A percentile compares a stretch with the other conserved stretches of the same genome.
Evolutionary conservation across 805 yeast genomes (phyloP).

Genomic region (Scheffersomyces stipitis): DNA sequence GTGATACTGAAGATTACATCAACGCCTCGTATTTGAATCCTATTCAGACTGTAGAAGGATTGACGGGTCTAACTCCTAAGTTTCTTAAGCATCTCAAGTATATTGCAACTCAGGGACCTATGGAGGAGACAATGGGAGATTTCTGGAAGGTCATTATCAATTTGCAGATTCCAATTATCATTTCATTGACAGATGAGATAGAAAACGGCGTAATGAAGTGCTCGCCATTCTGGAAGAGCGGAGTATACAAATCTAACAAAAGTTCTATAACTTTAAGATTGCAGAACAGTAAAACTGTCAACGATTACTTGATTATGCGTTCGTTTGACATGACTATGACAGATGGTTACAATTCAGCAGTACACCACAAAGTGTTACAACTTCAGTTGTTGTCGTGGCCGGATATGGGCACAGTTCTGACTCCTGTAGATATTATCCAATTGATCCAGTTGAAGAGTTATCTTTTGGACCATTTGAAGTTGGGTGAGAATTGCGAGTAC

Average conservation of each 20-base stretch:
- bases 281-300: constrained; percentile 1
- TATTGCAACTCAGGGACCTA: constrained; percentile 92
- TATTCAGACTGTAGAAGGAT: constrained; percentile 8
- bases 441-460: constrained; percentile 33
- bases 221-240: constrained; percentile 70
- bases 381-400: constrained; percentile 81
- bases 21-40: constrained; percentile 74
- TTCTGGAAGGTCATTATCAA: constrained; percentile 79
- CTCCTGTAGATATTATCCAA: constrained; percentile 56
- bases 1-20: constrained; percentile 55
- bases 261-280: constrained; percentile 22
- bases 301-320: constrained; percentile 13
- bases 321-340: constrained; percentile 13
- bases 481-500: constrained; percentile 3
- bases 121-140: constrained; percentile 69
- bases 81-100: constrained; percentile 18
- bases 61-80: constrained; percentile 7
- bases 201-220: constrained; percentile 85
- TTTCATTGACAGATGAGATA: constrained; percentile 71
- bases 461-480: constrained; percentile 9
- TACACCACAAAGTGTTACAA: constrained; percentile 57
- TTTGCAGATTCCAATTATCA: constrained; percentile 61
- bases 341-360: not conserved
- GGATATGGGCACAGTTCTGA: constrained; percentile 68
- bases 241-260: constrained; percentile 41